phyloP scores from a whole-genome alignment of 1,284 basidiomycete species.

The Heterobasidion annosum region DNA sequence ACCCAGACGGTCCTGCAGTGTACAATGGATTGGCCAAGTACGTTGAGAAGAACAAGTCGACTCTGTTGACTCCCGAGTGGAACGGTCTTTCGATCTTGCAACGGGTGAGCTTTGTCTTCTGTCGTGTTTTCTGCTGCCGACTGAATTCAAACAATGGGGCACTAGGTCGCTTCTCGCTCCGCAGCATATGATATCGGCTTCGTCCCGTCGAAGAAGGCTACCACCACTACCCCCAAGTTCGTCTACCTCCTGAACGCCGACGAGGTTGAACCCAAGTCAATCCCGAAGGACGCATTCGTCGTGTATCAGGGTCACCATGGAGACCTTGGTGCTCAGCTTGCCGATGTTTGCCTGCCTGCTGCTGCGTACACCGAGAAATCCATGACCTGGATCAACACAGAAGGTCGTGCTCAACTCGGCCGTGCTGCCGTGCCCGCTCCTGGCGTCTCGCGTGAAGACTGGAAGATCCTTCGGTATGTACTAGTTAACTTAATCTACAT shows the following conservation, averaged over 20 bases:
- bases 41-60: constrained; percentile 71
- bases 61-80: constrained; percentile 85
- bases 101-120: constrained; percentile 45
- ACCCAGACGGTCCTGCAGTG: constrained; percentile 77
- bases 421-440: constrained; percentile 93
- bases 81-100: constrained; percentile 94
- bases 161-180: constrained; percentile 77
- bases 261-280: constrained; percentile 85
- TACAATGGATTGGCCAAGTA: constrained; percentile 77
- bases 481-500: neutral
- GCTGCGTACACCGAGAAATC: constrained; percentile 97
- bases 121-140: neutral
- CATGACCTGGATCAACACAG: constrained; percentile 95
- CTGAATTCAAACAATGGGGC: neutral
- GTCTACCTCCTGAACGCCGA: constrained; percentile 97
- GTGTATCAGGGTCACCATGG: constrained; percentile 99
- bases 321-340: constrained; percentile 92
- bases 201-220: constrained; percentile 72
- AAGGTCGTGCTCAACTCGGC: constrained; percentile 89
- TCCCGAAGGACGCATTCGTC: constrained; percentile 92
- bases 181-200: constrained; percentile 96
- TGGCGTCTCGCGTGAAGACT: constrained; percentile 93
- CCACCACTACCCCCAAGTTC: constrained; percentile 84
- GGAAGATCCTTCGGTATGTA: constrained; percentile 91
- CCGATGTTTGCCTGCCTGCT: constrained; percentile 92